These are phyloP conservation scores for Xylaria flabelliformis DNA, from an alignment of 495 filamentous ascomycete genomes.

Conservation along the genomic window DNA sequence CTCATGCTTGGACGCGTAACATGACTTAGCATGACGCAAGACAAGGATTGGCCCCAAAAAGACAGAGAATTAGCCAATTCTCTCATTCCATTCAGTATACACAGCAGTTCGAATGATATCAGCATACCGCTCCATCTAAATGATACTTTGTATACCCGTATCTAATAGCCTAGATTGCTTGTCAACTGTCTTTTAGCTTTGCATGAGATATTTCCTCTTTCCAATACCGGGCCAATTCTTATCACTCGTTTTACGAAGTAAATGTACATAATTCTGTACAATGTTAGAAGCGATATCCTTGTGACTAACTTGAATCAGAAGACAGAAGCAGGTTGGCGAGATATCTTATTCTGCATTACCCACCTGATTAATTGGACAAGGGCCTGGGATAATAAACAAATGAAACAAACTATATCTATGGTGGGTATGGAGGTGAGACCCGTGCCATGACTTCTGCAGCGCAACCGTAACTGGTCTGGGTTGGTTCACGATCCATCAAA, in stretches of 20 bases:
- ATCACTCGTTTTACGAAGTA: neutral
- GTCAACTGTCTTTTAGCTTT: neutral
- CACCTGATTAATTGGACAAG: neutral
- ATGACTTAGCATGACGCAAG: neutral
- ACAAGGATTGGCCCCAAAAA: neutral
- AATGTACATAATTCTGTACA: neutral
- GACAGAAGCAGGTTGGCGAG: neutral
- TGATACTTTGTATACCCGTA: neutral
- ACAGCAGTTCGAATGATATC: neutral
- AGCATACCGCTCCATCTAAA: neutral
- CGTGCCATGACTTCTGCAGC: neutral
- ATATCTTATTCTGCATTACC: neutral
- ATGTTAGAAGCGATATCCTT: neutral
- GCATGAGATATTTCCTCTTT: neutral
- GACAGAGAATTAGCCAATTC: neutral
- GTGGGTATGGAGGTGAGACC: neutral
- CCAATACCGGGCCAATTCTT: neutral
- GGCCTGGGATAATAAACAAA: neutral
- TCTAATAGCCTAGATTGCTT: neutral
- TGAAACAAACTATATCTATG: neutral
- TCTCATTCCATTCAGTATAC: neutral
- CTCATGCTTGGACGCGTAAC: neutral
- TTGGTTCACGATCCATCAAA: constrained; percentile 4
- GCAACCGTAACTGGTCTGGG: neutral
- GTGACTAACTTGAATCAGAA: neutral